Evolutionary conservation across 768 basidiomycete species (phyloP), one percentile per base, ranked within the genome.

Genomic region (Tricholoma bakamatsutake): DNA sequence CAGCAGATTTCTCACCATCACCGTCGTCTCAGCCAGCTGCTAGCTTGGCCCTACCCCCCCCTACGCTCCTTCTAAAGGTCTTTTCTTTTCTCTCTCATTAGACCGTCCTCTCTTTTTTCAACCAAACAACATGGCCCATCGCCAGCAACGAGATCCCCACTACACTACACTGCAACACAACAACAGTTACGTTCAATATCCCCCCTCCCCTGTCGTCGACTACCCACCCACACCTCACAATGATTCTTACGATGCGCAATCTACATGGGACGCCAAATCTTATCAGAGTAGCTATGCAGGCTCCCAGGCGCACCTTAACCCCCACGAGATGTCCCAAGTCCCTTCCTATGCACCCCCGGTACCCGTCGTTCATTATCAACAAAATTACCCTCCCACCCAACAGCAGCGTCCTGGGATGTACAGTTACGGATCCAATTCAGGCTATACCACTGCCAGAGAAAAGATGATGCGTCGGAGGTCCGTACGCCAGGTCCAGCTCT

Each of bases 401-500:
- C 50, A 50, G n/a, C 66, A 73, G 50, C 69, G 73, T 18, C 83
- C 80, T 8, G 77, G 70, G 24, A 71, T 81, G 64, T 72, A 77
- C 51, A 73, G 76, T 58, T 75, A 71, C 34, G 71, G 68, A 58
- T 78, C 77, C 67, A 72, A 66, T 46, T 72, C 74, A 18, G 88
- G 87, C 13, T 92, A 84, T 70, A 82, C 83, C 24, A 74, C 76
- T 42, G 87, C 85, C 43, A 76, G 82, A 61, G 89, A 93, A 58
- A 87, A 90, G 68, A 81, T 92, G 71, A 83, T 93, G 83, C 89
- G 86, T 66, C 83, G 86, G 42, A 78, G 90, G 52, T 88, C 88
- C 37, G 76, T 90, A 42, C 82, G 86, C 56, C 86, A 91, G 61
- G 87, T 94, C 57, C 84, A 85, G 62, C 82, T 94, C 35, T 78